Evolutionary conservation across 768 basidiomycete genomes (phyloP), one percentile per base, ranked within the genome.

Genomic region (Erythrobasidium yunnanense): DNA sequence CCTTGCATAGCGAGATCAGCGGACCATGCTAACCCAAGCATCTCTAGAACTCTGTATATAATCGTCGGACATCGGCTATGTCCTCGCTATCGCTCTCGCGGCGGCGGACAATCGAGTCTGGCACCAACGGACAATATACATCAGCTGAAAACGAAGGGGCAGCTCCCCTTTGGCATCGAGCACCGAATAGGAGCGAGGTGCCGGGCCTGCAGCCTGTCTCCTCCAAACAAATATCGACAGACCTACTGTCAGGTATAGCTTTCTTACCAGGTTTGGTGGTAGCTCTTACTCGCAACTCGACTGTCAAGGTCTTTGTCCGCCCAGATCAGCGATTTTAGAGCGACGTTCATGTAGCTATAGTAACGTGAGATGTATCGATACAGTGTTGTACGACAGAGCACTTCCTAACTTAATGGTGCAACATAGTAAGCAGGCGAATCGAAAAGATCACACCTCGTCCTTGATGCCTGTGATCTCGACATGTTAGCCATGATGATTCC

Each of bases 121-220:
- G n/a, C n/a, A 85, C 84, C 1, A 80, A 80, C 73, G 38, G 74
- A 71, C 20, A 76, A 78, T 68, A 67, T 7, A 70, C 68, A 22
- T 70, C 55, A 46, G 66, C 47, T 32, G 80, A 13, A 76, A 80
- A 29, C 80, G 84, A 69, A 20, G 57, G 52, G 1, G 38, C 45
- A 6, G 66, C 47, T 22, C 71, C 69, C 2, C 23, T 66, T 13
- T 92, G 85, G 71, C 93, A 96, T 71, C 83, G 88, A 25, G 88
- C 93, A 2, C 92, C 91, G 1, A 87, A 89, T 1, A 81, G 90
- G 23, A 90, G 87, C 69, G 92, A 95, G 70, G 85, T 93, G 8
- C 86, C 90, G 4, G 82, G 87, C 27, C 84, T 95, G 1, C 91
- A 93, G 72, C 90, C 92, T 23, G 89, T 93, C 38, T 77, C 93